These are phyloP conservation scores for Dactylellina haptotyla DNA, from an alignment of 2,329 filamentous ascomycete genomes.

Conservation along the genomic window DNA sequence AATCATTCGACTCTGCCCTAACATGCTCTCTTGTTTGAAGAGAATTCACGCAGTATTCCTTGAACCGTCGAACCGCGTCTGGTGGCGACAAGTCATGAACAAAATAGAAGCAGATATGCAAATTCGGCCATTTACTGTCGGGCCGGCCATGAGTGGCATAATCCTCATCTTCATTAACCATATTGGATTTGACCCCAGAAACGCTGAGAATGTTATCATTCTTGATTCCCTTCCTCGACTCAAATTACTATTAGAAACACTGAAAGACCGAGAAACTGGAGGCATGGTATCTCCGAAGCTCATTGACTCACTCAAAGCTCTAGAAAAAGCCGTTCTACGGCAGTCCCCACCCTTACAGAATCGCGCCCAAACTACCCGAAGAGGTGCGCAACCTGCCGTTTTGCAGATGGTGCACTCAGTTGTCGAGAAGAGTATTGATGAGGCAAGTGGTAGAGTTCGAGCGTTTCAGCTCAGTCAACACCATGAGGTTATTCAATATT, in stretches of 20 bases:
- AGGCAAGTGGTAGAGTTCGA: not conserved
- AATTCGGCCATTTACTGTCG: constrained; percentile 24
- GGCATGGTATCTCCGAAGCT: constrained; percentile 10
- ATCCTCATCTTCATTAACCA: constrained; percentile 34
- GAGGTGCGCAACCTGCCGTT: not conserved
- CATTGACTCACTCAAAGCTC: constrained; percentile 2
- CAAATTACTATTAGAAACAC: not conserved
- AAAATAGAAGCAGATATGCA: constrained; percentile 2
- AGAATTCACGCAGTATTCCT: constrained; percentile 18
- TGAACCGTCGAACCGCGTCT: not conserved
- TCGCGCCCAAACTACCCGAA: not conserved
- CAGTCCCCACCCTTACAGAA: not conserved
- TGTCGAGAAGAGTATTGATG: not conserved
- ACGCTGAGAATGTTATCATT: constrained; percentile 25
- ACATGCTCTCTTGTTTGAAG: not conserved
- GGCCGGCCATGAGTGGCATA: constrained; percentile 14
- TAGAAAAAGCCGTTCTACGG: not conserved
- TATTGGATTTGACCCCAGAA: constrained; percentile 22
- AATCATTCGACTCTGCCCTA: not conserved
- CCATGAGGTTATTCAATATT: not conserved
- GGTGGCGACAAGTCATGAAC: constrained; percentile 24
- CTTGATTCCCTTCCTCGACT: constrained; percentile 18
- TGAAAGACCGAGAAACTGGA: constrained; percentile 2
- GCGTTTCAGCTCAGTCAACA: constrained; percentile 13
- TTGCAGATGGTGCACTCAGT: not conserved